phyloP scores from a whole-genome alignment of 2,329 filamentous ascomycete species.

The Pseudogymnoascus sp. region DNA sequence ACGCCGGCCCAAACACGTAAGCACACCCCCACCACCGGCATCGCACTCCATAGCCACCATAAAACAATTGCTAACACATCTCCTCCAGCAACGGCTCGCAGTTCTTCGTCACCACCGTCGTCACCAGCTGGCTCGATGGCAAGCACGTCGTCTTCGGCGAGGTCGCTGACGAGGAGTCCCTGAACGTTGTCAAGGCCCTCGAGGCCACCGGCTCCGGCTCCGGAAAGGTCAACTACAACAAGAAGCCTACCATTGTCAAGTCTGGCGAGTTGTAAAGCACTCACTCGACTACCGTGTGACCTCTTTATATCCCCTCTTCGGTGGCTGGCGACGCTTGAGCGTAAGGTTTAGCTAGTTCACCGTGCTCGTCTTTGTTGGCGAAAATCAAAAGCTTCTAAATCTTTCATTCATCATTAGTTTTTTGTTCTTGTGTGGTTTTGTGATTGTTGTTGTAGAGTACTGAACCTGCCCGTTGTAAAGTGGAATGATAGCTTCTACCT shows the following conservation, averaged over 20 bases:
- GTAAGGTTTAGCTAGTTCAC: background rate
- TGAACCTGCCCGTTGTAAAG: background rate
- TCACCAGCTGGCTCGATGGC: conserved; percentile 76
- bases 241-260: conserved; percentile 50
- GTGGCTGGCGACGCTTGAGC: background rate
- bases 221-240: conserved; percentile 48
- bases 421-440: background rate
- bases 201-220: conserved; percentile 51
- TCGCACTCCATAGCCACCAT: too few relatives aligned
- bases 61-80: conserved; percentile 31
- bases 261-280: conserved; percentile 40
- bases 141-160: conserved; percentile 84
- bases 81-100: conserved; percentile 88
- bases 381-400: background rate
- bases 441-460: background rate
- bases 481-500: background rate
- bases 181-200: conserved; percentile 50
- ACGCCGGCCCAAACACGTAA: conserved; percentile 88
- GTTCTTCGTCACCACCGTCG: conserved; percentile 94
- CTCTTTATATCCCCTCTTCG: background rate
- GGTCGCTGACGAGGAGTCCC: conserved; percentile 42
- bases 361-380: background rate
- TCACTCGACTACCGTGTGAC: background rate
- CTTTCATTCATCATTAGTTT: background rate
- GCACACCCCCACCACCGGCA: conserved; percentile 21